phyloP scores from a whole-genome alignment of 2,329 filamentous ascomycete genomes.

The Xylariaceae sp. region DNA sequence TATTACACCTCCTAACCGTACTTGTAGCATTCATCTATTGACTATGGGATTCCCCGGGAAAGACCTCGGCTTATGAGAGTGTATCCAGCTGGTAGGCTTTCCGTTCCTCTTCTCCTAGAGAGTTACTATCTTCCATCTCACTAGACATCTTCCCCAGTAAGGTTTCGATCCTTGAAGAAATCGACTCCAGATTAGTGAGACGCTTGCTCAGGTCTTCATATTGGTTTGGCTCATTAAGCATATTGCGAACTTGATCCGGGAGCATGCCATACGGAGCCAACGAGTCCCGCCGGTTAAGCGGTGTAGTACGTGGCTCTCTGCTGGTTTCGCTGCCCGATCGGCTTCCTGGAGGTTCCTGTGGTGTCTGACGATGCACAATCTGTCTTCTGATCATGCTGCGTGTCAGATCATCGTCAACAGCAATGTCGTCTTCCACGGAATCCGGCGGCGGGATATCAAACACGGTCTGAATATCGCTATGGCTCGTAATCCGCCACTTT shows the following conservation, averaged over 20 bases:
- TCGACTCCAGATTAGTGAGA: conserved; percentile 46
- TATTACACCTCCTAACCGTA: too few species aligned
- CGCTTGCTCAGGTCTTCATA: conserved; percentile 40
- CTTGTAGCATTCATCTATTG: background rate
- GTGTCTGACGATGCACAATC: conserved; percentile 44
- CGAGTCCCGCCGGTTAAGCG: conserved; percentile 48
- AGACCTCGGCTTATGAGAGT: conserved; percentile 22
- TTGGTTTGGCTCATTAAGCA: conserved; percentile 45
- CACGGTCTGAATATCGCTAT: conserved; percentile 66
- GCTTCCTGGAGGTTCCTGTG: conserved; percentile 19
- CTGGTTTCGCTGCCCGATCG: conserved; percentile 8
- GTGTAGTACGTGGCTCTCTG: conserved; percentile 23
- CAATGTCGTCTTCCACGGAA: conserved; percentile 50
- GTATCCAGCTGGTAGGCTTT: conserved; percentile 28
- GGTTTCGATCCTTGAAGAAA: conserved; percentile 44
- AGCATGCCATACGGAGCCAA: conserved; percentile 49
- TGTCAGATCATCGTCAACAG: conserved; percentile 54
- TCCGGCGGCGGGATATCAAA: conserved; percentile 68
- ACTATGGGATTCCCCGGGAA: background rate
- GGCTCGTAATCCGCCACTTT: conserved; percentile 62
- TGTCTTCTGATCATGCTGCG: conserved; percentile 54
- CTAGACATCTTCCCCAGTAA: conserved; percentile 39
- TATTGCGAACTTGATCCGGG: conserved; percentile 44
- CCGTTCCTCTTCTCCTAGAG: conserved; percentile 22
- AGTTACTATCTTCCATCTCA: conserved; percentile 17